These are phyloP conservation scores for Chalciporus piperatus DNA, from an alignment of 768 basidiomycete species.

Conservation along the genomic window DNA sequence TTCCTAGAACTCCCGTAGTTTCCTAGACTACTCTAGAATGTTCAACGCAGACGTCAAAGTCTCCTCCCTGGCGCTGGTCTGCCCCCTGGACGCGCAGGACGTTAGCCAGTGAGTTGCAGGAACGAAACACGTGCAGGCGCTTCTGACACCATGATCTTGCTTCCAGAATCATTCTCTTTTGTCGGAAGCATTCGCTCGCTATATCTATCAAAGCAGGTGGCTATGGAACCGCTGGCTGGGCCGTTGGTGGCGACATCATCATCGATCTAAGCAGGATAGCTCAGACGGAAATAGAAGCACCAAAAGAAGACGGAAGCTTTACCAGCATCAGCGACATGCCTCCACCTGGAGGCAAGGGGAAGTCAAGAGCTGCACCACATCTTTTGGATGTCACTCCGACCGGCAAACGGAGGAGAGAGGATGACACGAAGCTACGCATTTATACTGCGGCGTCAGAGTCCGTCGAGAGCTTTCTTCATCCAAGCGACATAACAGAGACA, in stretches of 20 bases:
- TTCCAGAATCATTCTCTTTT: conserved; percentile 67
- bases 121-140: conserved; percentile 3
- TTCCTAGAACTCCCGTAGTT: conserved; percentile 17
- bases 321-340: conserved; percentile 60
- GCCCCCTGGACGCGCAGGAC: conserved; percentile 76
- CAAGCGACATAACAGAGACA: neutral
- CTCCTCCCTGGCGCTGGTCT: conserved; percentile 59
- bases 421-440: conserved; percentile 47
- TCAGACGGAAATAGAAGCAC: conserved; percentile 66
- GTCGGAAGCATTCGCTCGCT: conserved; percentile 62
- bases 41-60: conserved; percentile 79
- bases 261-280: conserved; percentile 72
- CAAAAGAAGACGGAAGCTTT: conserved; percentile 50
- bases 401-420: conserved; percentile 57
- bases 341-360: conserved; percentile 53
- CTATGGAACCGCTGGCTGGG: conserved; percentile 89
- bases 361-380: conserved; percentile 30
- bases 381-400: conserved; percentile 11
- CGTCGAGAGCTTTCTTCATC: conserved; percentile 50
- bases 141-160: conserved; percentile 1
- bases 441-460: conserved; percentile 56
- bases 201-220: conserved; percentile 88
- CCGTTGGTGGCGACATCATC: conserved; percentile 82
- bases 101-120: conserved; percentile 68
- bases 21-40: conserved; percentile 38